Base-by-base conservation (phyloP, 2,329 filamentous ascomycete genomes). In the Cladophialophora exuberans region DNA sequence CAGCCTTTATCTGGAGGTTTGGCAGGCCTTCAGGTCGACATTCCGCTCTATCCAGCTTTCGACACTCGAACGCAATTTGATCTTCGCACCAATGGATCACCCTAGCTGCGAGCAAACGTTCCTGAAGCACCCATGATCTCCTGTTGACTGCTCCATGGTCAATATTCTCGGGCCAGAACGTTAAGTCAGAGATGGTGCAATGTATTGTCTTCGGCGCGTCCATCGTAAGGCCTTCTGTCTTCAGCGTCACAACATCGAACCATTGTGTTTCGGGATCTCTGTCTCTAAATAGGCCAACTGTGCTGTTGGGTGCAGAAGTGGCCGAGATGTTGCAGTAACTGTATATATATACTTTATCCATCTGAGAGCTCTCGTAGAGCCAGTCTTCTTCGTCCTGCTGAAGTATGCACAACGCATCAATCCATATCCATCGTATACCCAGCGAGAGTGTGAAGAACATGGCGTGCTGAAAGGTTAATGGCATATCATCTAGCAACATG, bases 81-180 rank as follows among this genome's bases (percentile, higher is more conserved):
- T 54, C 43, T 15, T 31, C 39, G 13, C 57, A 54, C 11, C 61
- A 66, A 39, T 66, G 64, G 15, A 66, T 33, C 6, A 65, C 43
- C 1, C 65, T 33, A 4, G 60, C 58, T 2, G 65, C 51, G 3
- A 66, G 50, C 13, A 65, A 39, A 3, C 64, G 47, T 25, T 66
- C 65, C 47, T 66, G 65, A 22, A 62, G 50, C 2, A 65, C 64
- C 65, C 65, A 66, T 4, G 49, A 61, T 3, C 65, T 50, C 1
- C 43, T 50, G 25, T 62, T 60, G 2, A 65, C 39, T 5, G 59
- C 56, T 6, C 38, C 47, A 25, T 56, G 28, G 26, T 45, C 52
- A n/a, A 58, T 39, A 20, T 58, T 17, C 18, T 46, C 23, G 2
- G 41, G 28, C 54, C 50, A 54, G 39, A 48, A 48, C 3, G 35